Percentiles rank a stretch among this genome's conserved stretches.
phyloP scores from a whole-genome alignment of 2,329 filamentous ascomycete genomes.

The Furcasterigmium furcatum region DNA sequence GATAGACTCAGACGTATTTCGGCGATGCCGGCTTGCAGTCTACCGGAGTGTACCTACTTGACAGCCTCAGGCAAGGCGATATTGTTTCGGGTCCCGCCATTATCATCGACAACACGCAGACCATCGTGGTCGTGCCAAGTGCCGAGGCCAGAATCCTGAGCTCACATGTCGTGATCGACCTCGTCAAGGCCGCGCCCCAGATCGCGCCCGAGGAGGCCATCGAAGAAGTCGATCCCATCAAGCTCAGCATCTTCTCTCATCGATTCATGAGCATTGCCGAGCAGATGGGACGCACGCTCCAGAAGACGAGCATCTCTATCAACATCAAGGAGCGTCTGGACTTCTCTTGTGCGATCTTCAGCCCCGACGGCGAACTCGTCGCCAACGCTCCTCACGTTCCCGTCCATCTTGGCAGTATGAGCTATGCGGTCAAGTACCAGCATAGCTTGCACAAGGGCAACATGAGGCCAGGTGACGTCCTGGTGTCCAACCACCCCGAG shows the following conservation, averaged over 20 bases:
- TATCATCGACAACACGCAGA: constrained; percentile 84
- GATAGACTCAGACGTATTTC: constrained; percentile 81
- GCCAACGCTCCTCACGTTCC: constrained; percentile 79
- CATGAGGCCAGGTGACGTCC: constrained; percentile 73
- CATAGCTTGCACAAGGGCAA: constrained; percentile 77
- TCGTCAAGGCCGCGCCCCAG: constrained; percentile 59
- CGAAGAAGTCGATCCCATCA: constrained; percentile 61
- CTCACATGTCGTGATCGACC: constrained; percentile 13
- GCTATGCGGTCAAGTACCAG: constrained; percentile 74
- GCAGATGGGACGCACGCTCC: constrained; percentile 76
- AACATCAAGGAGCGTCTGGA: constrained; percentile 82
- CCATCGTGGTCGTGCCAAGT: constrained; percentile 82
- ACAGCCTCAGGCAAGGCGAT: constrained; percentile 69
- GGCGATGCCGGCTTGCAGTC: constrained; percentile 72
- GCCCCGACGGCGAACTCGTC: constrained; percentile 70
- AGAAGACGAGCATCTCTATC: constrained; percentile 77
- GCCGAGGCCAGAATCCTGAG: constrained; percentile 70
- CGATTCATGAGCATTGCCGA: constrained; percentile 85
- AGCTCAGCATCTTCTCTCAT: constrained; percentile 77
- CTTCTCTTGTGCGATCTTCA: constrained; percentile 80
- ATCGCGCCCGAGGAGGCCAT: constrained; percentile 38
- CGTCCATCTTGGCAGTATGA: constrained; percentile 80
- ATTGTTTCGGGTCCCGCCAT: constrained; percentile 78
- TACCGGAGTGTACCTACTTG: constrained; percentile 80
- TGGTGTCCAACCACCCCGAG: constrained; percentile 81